A percentile compares a stretch with the other conserved stretches of the same genome.
phyloP scores from a whole-genome alignment of 495 filamentous ascomycete genomes.

The Penicillium coffeae region DNA sequence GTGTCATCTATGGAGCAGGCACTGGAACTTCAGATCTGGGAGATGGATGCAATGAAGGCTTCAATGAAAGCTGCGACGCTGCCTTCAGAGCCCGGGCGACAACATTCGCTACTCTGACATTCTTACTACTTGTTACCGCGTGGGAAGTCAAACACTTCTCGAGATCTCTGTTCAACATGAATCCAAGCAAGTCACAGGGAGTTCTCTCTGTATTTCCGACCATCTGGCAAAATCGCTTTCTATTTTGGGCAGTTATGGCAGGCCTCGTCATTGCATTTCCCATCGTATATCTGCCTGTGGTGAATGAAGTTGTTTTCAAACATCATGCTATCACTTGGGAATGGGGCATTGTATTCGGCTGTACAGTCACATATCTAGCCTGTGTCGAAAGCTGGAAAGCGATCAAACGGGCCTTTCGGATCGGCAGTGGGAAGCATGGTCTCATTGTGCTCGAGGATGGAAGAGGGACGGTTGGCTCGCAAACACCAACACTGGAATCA shows the following conservation, averaged over 20 bases:
- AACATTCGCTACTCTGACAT: constrained; percentile 72
- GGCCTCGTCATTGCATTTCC: constrained; percentile 68
- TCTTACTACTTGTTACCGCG: constrained; percentile 66
- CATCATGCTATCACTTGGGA: constrained; percentile 72
- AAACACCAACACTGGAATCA: constrained; percentile 19
- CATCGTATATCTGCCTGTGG: constrained; percentile 65
- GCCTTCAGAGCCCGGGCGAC: constrained; percentile 77
- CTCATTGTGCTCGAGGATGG: constrained; percentile 33
- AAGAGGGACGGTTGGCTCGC: constrained; percentile 26
- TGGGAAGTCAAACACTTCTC: constrained; percentile 75
- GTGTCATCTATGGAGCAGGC: constrained; percentile 62
- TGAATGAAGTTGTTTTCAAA: constrained; percentile 71
- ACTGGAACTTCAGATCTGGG: constrained; percentile 58
- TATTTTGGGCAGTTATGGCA: constrained; percentile 69
- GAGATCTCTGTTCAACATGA: constrained; percentile 64
- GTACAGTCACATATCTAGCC: constrained; percentile 55
- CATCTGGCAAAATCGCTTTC: constrained; percentile 65
- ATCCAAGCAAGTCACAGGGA: constrained; percentile 41
- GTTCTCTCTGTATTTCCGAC: constrained; percentile 58
- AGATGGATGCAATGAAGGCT: constrained; percentile 59
- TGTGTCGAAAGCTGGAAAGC: constrained; percentile 68
- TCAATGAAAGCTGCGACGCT: constrained; percentile 49
- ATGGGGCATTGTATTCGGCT: constrained; percentile 60
- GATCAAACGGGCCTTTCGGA: constrained; percentile 48
- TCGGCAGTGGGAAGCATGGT: constrained; percentile 33